A percentile compares a stretch with the other conserved stretches of the same genome.
Evolutionary conservation across 768 basidiomycete species (phyloP).

Genomic region (Suillus placidus): DNA sequence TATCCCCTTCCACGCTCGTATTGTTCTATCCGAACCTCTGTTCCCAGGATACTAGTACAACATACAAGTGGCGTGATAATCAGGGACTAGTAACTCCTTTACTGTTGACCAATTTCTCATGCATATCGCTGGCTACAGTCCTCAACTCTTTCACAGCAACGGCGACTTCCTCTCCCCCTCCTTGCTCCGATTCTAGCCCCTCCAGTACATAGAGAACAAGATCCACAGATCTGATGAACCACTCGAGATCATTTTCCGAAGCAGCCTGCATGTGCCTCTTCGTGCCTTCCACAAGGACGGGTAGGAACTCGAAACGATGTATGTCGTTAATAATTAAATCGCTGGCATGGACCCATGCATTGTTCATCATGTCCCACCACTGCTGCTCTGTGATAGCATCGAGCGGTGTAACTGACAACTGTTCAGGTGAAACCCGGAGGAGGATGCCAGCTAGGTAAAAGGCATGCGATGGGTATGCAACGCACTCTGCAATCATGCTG

Average conservation of each 20-base stretch:
- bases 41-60: background rate
- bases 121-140: background rate
- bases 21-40: background rate
- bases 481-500: background rate
- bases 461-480: background rate
- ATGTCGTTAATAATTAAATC: background rate
- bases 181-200: background rate
- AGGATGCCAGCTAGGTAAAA: background rate
- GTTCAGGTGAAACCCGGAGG: background rate
- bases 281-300: background rate
- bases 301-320: background rate
- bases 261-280: background rate
- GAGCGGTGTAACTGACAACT: background rate
- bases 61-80: background rate
- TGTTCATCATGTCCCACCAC: background rate
- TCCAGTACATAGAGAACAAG: accelerated
- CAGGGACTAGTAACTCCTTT: background rate
- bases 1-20: background rate
- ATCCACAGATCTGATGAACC: background rate
- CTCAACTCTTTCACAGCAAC: background rate
- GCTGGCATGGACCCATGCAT: accelerated
- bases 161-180: background rate
- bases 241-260: background rate
- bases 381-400: background rate
- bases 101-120: background rate